Base-by-base conservation (phyloP, 495 filamentous ascomycete species). In the Lophiostoma macrostomum region DNA sequence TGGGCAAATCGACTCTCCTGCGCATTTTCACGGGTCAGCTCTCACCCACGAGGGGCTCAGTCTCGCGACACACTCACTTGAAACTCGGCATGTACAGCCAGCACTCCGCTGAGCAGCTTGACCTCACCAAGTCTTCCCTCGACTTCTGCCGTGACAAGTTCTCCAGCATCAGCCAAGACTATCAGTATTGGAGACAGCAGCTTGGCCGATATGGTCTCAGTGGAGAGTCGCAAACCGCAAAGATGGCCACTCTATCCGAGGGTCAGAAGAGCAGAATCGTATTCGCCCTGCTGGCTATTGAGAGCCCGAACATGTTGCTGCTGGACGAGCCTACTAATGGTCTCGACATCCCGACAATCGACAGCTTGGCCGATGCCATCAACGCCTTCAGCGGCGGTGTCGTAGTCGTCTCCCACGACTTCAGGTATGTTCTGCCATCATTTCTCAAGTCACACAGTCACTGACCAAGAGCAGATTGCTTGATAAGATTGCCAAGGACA, bases 401-500 rank as follows among this genome's bases (percentile, higher is more conserved):
- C 35, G 91, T 97, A 32, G 93, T 97, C 51, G 93, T 98, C 39
- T 91, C 86, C 60, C 93, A 98, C 83, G 93, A 98, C 71, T 98
- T 98, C 79, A 85, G 93, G 88, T 91, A 78, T 66, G 80, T 51
- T 48, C 37, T 27, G 5, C 14, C 3, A n/a, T 1, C 18, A 24
- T 18, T 32, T 37, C 2, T 38, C 2, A 31, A 41, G 24, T 42
- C 35, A 7, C 18, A 18, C 11, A 34, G 1, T 18, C 41, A 49
- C 63, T 71, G 53, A 70, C 44, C 34, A 41, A 40, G 14, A 30
- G 31, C 60, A 91, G 88, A 76, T 76, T 99, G 57, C 84, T 99
- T 53, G 93, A 99, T 79, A 97, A 95, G 79, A 99, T 99, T 69
- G 93, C 93, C 58, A 99, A 97, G 79, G 90, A 99, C 68, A 99